phyloP scores from a whole-genome alignment of 208 protist genomes.

The Entamoeba histolytica region DNA sequence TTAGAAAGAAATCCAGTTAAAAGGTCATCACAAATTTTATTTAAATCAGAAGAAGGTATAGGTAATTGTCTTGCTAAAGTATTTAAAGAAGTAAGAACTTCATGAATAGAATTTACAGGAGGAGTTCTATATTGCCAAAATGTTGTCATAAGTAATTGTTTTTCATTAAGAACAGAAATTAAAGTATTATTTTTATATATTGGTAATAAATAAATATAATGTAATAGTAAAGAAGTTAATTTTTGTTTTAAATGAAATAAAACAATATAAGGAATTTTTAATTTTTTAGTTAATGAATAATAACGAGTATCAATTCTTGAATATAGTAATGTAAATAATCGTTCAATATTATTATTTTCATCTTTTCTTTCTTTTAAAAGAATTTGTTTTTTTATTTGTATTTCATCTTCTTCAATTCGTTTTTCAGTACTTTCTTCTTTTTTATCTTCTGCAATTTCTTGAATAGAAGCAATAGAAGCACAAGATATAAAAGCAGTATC shows the following conservation, averaged over 20 bases:
- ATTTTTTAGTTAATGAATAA: not conserved
- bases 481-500: not conserved
- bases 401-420: not conserved
- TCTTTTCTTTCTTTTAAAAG: not conserved
- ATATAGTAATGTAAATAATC: not conserved
- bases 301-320: not conserved
- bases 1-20: not conserved
- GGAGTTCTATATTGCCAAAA: not conserved
- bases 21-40: not conserved
- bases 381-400: not conserved
- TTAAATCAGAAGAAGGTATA: not conserved
- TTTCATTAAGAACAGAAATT: not conserved
- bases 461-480: not conserved
- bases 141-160: not conserved
- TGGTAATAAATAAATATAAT: too few species aligned
- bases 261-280: not conserved
- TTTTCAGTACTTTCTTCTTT: too few species aligned
- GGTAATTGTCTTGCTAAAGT: not conserved
- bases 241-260: too few species aligned
- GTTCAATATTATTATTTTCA: not conserved
- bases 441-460: not conserved
- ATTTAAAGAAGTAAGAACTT: not conserved
- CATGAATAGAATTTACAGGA: not conserved
- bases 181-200: too few species aligned
- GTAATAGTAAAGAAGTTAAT: too few species aligned